Evolutionary conservation across 1,284 basidiomycete species (phyloP), one percentile per base, ranked within the genome.

Genomic region (Volvariella surrecta): DNA sequence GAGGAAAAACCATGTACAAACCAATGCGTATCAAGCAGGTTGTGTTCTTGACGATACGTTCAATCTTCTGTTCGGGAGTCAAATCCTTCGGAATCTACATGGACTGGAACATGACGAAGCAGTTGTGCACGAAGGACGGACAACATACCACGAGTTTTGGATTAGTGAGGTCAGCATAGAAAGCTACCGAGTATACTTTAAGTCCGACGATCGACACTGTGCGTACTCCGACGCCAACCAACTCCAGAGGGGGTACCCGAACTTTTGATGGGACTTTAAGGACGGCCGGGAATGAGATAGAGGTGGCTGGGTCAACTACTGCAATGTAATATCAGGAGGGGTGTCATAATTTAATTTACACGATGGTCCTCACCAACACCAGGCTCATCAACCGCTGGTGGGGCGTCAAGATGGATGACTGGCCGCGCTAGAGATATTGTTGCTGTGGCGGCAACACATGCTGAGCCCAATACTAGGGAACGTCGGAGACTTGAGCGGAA

Each of bases 151-250:
- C 73, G 48, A 88, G 64, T 43, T 70, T 72, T 1, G 79, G 73
- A 50, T 76, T 74, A 18, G 67, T 56, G 42, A 89, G 63, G 59
- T 90, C 88, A 11, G 86, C 85, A 59, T 94, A 94, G 58, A 93
- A 86, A 1, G 73, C 90, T 34, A 89, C 77, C 3, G 88, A 86
- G 60, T 94, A 94, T 8, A 93, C 91, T 50, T 83, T 76, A 46
- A 94, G 73, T 3, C 76, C 70, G 37, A 94, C 64, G 62, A 94
- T 90, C 9, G 87, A 86, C 35, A 94, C 90, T 0, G 82, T 89
- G 35, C 91, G 71, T 22, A 91, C 87, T 35, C 90, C 90, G 1
- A 88, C 65, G 1, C 91, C 90, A 9, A 93, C 64, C 3, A 94
- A 71, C 13, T 76, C 71, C 53, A 88, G 74, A 1, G 70, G 64